phyloP scores from a whole-genome alignment of 169 alveolate genomes.

The Plasmodium fragile region DNA sequence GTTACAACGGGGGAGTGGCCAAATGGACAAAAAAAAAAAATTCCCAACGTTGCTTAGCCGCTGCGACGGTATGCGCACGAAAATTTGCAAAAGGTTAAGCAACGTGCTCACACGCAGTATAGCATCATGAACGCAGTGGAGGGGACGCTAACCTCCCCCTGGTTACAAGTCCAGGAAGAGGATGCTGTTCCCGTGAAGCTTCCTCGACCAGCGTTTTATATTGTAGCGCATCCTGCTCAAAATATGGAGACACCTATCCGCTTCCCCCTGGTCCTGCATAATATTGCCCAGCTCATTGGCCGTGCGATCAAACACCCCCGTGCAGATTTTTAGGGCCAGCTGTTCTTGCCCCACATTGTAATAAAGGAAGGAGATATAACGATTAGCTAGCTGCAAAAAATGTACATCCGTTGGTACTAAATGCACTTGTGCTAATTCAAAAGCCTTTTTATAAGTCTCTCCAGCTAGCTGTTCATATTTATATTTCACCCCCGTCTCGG shows the following conservation, averaged over 20 bases:
- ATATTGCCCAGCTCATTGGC: constrained; percentile 2
- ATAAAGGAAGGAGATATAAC: constrained; percentile 41
- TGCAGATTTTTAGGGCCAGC: constrained; percentile 25
- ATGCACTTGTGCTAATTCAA: constrained; percentile 12
- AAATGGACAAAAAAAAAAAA: neutral
- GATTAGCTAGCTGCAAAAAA: constrained; percentile 37
- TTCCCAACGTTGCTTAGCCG: neutral
- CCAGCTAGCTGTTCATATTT: constrained; percentile 71
- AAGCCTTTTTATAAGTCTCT: constrained; percentile 40
- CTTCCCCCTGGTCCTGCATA: constrained; percentile 34
- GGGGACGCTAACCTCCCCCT: neutral
- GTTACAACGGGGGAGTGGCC: neutral
- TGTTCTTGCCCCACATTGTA: constrained; percentile 51
- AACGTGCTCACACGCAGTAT: neutral
- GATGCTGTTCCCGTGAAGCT: constrained; percentile 34
- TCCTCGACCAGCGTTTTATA: constrained; percentile 66
- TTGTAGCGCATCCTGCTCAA: constrained; percentile 43
- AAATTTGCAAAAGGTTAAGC: no score
- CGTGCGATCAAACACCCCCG: constrained; percentile 39
- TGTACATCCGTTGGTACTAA: constrained; percentile 44
- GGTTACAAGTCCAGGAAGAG: constrained; percentile 23
- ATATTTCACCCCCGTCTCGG: constrained; percentile 74
- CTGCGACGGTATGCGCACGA: neutral
- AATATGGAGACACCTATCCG: constrained; percentile 27
- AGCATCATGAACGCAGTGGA: no score